Conservation (phyloP, 805 yeast genomes). For the Nakazawaea ishiwadae region DNA sequence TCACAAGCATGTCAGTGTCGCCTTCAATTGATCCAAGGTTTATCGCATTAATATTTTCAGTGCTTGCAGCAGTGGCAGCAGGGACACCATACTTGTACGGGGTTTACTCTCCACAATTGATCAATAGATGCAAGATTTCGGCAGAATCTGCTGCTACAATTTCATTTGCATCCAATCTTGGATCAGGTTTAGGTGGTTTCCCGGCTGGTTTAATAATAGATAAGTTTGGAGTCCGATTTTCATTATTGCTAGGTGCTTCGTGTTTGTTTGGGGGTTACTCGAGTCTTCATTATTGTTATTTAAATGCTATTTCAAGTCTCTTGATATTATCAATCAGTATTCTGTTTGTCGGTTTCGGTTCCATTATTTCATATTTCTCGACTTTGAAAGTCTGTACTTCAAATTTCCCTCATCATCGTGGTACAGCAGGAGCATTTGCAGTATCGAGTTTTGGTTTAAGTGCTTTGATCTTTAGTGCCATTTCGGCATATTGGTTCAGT, state of each 20-base stretch:
- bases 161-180: slow-evolving; percentile 57
- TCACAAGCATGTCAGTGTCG: not conserved
- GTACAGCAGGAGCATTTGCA: slow-evolving; percentile 65
- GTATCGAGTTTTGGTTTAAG: slow-evolving; percentile 68
- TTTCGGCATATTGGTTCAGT: slow-evolving; percentile 48
- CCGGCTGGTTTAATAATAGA: slow-evolving; percentile 71
- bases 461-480: slow-evolving; percentile 57
- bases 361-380: slow-evolving; percentile 55
- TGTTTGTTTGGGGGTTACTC: slow-evolving; percentile 52
- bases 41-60: slow-evolving; percentile 18
- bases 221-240: slow-evolving; percentile 46
- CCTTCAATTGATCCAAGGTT: slow-evolving; percentile 9
- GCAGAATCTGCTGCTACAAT: slow-evolving; percentile 60
- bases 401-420: slow-evolving; percentile 68
- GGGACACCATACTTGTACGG: slow-evolving; percentile 78
- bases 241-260: slow-evolving; percentile 52
- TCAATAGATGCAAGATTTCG: slow-evolving; percentile 49
- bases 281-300: slow-evolving; percentile 43
- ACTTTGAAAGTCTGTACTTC: slow-evolving; percentile 53
- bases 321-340: slow-evolving; percentile 43
- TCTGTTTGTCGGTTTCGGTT: slow-evolving; percentile 58
- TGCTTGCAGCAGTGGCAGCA: slow-evolving; percentile 56
- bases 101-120: slow-evolving; percentile 70
- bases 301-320: slow-evolving; percentile 32
- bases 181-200: slow-evolving; percentile 65